These are phyloP conservation scores for Fraxinus excelsior DNA, from an alignment of 257 asterid genomes.

Conservation along the genomic window DNA sequence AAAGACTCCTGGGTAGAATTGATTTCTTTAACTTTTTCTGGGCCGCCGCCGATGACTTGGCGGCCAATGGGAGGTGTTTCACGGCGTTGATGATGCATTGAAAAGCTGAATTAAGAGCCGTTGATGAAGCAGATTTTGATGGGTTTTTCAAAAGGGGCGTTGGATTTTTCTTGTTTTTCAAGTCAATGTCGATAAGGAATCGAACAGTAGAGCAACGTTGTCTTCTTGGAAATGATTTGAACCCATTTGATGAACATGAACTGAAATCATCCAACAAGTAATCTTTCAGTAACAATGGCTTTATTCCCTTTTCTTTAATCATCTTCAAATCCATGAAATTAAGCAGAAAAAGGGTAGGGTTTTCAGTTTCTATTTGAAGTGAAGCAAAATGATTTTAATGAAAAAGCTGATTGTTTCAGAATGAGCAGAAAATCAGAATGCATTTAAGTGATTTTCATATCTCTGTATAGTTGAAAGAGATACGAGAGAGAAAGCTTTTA, in stretches of 20 bases:
- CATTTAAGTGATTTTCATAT: conserved; percentile 30
- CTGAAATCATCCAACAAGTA: conserved; percentile 48
- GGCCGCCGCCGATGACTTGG: conserved; percentile 27
- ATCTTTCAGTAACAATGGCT: conserved; percentile 45
- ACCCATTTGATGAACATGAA: conserved; percentile 55
- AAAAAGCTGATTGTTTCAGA: conserved; percentile 21
- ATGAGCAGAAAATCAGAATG: conserved; percentile 17
- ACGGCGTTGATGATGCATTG: conserved; percentile 61
- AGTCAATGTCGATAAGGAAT: conserved; percentile 43
- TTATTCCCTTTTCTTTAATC: conserved; percentile 12
- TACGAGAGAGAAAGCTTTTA: conserved; percentile 23
- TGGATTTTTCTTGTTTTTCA: conserved; percentile 24
- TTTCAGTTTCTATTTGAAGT: conserved; percentile 22
- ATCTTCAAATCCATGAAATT: background rate
- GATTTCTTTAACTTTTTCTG: conserved; percentile 27
- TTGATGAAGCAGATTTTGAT: conserved; percentile 25
- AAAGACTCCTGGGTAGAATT: conserved; percentile 49
- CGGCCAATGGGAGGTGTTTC: conserved; percentile 49
- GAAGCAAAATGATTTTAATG: conserved; percentile 23
- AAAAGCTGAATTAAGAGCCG: conserved; percentile 45
- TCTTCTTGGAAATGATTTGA: conserved; percentile 44
- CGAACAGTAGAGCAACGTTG: conserved; percentile 45
- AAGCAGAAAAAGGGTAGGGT: background rate
- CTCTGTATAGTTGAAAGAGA: conserved; percentile 15
- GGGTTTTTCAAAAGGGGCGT: conserved; percentile 14